Percentiles rank a stretch among this genome's conserved stretches.
These are phyloP conservation scores for Candida mesenterica DNA, from an alignment of 1,139 yeast species.

Conservation along the genomic window DNA sequence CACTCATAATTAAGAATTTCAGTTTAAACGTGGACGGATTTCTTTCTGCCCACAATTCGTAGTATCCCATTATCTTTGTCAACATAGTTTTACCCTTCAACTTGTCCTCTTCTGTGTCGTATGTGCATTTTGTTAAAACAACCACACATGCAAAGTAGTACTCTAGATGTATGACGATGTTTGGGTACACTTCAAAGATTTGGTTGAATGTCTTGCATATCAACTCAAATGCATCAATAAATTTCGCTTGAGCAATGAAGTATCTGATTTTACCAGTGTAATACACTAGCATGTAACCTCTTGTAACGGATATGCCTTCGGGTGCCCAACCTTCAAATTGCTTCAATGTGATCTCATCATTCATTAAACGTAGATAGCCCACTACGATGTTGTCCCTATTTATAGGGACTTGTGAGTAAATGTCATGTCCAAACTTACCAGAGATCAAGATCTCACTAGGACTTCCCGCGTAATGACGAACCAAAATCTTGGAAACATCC, in stretches of 20 bases:
- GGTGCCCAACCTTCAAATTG: conserved; percentile 13
- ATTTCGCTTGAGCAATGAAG: conserved; percentile 15
- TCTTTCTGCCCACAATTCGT: conserved; percentile 33
- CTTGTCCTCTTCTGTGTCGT: conserved; percentile 7
- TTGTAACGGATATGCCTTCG: conserved; percentile 4
- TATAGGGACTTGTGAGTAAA: conserved; percentile 1
- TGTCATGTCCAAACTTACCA: no score
- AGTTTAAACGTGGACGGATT: conserved; percentile 38
- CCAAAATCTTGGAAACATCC: conserved; percentile 17
- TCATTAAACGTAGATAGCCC: conserved; percentile 17
- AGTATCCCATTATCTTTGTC: conserved; percentile 17
- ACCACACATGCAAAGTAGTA: conserved; percentile 21
- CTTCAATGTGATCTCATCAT: conserved; percentile 18
- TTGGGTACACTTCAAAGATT: conserved; percentile 21
- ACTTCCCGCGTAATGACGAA: conserved; percentile 20
- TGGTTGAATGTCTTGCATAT: conserved; percentile 17
- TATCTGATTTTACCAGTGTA: conserved; percentile 9
- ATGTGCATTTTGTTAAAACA: conserved; percentile 13
- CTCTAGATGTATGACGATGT: conserved; percentile 24
- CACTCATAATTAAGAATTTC: conserved; percentile 34
- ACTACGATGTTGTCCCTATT: conserved; percentile 1
- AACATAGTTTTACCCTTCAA: conserved; percentile 11
- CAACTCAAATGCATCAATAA: conserved; percentile 22
- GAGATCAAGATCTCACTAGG: conserved; percentile 10
- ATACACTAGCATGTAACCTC: conserved; percentile 8